Evolutionary conservation across 306 rosid species (phyloP).

Genomic region (Acacia confusa): DNA sequence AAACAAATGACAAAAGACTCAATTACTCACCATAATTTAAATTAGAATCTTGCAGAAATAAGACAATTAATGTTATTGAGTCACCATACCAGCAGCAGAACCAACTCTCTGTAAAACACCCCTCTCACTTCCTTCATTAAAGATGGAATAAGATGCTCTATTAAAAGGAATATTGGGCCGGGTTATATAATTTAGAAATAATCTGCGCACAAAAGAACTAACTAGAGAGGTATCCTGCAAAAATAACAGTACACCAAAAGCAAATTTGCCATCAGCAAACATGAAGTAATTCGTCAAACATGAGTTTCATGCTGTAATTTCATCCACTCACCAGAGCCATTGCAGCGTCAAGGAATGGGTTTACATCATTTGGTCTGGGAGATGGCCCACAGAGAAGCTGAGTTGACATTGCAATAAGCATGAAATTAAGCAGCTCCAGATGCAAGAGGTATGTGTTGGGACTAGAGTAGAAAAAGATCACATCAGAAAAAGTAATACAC

Average conservation of each 20-base stretch:
- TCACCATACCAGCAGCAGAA: slow-evolving; percentile 88
- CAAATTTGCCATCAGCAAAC: slow-evolving; percentile 23
- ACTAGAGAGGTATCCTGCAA: slow-evolving; percentile 84
- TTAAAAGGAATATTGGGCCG: slow-evolving; percentile 53
- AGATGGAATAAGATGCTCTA: slow-evolving; percentile 66
- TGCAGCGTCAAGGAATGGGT: slow-evolving; percentile 92
- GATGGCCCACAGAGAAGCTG: slow-evolving; percentile 98
- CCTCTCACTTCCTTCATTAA: slow-evolving; percentile 77
- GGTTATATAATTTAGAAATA: slow-evolving; percentile 68
- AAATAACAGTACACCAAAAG: slow-evolving; percentile 38
- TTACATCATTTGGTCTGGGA: slow-evolving; percentile 78
- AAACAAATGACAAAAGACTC: slow-evolving; percentile 22
- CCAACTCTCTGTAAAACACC: slow-evolving; percentile 92
- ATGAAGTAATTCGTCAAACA: slow-evolving; percentile 26
- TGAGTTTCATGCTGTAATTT: slow-evolving; percentile 26
- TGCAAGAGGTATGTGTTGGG: slow-evolving; percentile 71
- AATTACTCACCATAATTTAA: slow-evolving; percentile 29
- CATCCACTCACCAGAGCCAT: slow-evolving; percentile 79
- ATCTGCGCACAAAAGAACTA: slow-evolving; percentile 62
- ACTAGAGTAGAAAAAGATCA: slow-evolving; percentile 42
- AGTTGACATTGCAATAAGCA: slow-evolving; percentile 92
- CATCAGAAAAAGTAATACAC: slow-evolving; percentile 38
- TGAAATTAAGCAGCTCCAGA: slow-evolving; percentile 89
- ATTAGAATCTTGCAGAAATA: slow-evolving; percentile 24
- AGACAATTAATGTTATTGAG: slow-evolving; percentile 14